phyloP scores from a whole-genome alignment of 768 basidiomycete species.

The Termitomyces sp. region DNA sequence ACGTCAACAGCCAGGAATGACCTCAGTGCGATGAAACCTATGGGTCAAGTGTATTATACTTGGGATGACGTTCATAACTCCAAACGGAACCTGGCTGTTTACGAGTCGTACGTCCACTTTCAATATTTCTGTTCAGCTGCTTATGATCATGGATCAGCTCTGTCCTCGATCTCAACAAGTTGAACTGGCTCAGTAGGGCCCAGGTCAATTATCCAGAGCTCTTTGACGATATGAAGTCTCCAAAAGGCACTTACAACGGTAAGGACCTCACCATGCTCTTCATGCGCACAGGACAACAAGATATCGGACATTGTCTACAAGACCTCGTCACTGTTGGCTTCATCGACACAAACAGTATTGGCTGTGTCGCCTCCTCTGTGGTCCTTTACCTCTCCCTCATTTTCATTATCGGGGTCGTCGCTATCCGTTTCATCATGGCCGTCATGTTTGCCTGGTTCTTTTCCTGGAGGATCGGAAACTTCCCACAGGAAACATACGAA shows the following conservation, averaged over 20 bases:
- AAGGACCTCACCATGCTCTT: slow-evolving; percentile 88
- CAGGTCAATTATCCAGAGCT: slow-evolving; percentile 80
- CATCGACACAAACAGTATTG: slow-evolving; percentile 91
- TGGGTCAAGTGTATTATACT: slow-evolving; percentile 89
- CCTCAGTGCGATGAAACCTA: slow-evolving; percentile 43
- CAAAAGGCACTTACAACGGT: slow-evolving; percentile 70
- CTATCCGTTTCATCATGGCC: slow-evolving; percentile 94
- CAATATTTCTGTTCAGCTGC: neutral
- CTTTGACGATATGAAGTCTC: slow-evolving; percentile 70
- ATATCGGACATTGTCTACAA: slow-evolving; percentile 75
- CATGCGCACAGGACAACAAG: slow-evolving; percentile 60
- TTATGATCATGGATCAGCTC: slow-evolving; percentile 34
- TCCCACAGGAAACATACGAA: slow-evolving; percentile 88
- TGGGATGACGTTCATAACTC: slow-evolving; percentile 79
- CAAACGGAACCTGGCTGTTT: slow-evolving; percentile 84
- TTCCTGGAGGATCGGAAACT: slow-evolving; percentile 92
- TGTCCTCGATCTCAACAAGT: slow-evolving; percentile 84
- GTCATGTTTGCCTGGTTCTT: slow-evolving; percentile 98
- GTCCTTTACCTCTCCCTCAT: slow-evolving; percentile 93
- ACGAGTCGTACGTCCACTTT: slow-evolving; percentile 67
- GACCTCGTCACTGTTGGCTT: slow-evolving; percentile 87
- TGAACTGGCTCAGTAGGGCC: slow-evolving; percentile 76
- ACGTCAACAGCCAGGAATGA: slow-evolving; percentile 43
- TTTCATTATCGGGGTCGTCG: slow-evolving; percentile 96
- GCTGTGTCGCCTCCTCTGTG: slow-evolving; percentile 92